A percentile compares a stretch with the other conserved stretches of the same genome.
phyloP scores from a whole-genome alignment of 371 early-diverging fungal genomes.

The Mucor irregularis region DNA sequence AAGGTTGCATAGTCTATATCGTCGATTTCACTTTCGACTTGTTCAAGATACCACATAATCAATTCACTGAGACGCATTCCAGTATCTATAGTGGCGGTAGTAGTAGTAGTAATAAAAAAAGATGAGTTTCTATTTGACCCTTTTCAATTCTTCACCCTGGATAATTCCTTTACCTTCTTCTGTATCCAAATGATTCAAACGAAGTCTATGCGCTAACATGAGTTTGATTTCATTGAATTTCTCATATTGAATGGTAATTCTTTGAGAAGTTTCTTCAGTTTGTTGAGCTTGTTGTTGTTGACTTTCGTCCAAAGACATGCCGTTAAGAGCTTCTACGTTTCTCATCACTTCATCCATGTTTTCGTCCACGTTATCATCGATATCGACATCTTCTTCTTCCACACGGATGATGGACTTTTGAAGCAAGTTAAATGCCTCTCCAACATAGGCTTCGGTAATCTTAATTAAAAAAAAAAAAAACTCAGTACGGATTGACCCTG shows the following conservation, averaged over 20 bases:
- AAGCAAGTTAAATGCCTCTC: constrained; percentile 91
- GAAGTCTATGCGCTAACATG: constrained; percentile 69
- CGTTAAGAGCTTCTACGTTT: constrained; percentile 41
- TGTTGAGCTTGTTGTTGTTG: constrained; percentile 39
- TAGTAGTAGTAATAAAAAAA: neutral
- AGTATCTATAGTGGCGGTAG: constrained; percentile 21
- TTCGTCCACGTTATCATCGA: constrained; percentile 55
- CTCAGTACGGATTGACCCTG: too few species aligned
- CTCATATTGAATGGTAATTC: constrained; percentile 69
- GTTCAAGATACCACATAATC: constrained; percentile 82
- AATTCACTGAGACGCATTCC: constrained; percentile 76
- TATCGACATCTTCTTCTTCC: constrained; percentile 84
- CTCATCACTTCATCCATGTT: constrained; percentile 35
- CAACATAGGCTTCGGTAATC: constrained; percentile 79
- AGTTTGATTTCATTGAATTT: constrained; percentile 78
- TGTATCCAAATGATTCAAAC: constrained; percentile 41
- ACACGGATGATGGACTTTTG: constrained; percentile 93
- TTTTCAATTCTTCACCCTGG: neutral
- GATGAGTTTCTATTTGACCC: too few species aligned
- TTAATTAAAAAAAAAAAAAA: constrained; percentile 18
- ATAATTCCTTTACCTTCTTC: constrained; percentile 19
- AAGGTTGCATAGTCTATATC: constrained; percentile 66
- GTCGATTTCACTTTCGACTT: constrained; percentile 72
- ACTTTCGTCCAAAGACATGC: constrained; percentile 25
- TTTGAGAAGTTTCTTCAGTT: constrained; percentile 25